These are phyloP conservation scores for Nakazawaea wyomingensis DNA, from an alignment of 805 yeast genomes.

Conservation along the genomic window DNA sequence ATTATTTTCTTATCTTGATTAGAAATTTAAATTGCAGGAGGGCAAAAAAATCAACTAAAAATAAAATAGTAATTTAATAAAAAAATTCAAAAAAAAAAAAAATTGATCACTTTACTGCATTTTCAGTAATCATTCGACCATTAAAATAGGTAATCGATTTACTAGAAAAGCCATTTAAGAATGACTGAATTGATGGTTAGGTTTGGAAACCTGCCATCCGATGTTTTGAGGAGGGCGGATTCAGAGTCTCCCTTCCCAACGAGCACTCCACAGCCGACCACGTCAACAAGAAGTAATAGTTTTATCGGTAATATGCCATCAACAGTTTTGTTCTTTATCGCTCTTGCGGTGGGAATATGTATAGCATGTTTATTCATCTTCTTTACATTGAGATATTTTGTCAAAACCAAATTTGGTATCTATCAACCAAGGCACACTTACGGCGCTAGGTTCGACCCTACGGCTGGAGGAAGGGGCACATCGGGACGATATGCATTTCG, in stretches of 20 bases:
- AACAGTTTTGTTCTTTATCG: conserved; percentile 58
- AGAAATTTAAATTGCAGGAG: too few species aligned
- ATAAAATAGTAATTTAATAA: too few species aligned
- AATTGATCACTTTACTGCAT: too few species aligned
- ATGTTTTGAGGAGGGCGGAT: not conserved
- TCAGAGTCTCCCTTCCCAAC: not conserved
- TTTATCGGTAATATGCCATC: conserved; percentile 47
- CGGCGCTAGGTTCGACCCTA: not conserved
- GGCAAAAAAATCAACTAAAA: too few species aligned
- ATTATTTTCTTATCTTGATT: too few species aligned
- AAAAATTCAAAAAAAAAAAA: too few species aligned
- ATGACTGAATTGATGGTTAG: too few species aligned
- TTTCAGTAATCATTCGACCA: too few species aligned
- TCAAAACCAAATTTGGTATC: conserved; percentile 52
- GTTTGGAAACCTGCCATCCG: not conserved
- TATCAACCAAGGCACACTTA: conserved; percentile 29
- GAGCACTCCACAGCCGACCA: not conserved
- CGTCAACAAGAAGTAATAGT: not conserved
- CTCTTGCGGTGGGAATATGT: conserved; percentile 55
- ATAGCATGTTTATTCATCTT: conserved; percentile 53
- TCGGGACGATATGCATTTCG: conserved; percentile 10
- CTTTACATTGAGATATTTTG: conserved; percentile 56
- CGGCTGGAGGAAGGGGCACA: conserved; percentile 6
- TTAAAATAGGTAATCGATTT: too few species aligned
- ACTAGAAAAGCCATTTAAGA: too few species aligned